phyloP scores from a whole-genome alignment of 805 yeast genomes.

The Ogataea zsoltii region DNA sequence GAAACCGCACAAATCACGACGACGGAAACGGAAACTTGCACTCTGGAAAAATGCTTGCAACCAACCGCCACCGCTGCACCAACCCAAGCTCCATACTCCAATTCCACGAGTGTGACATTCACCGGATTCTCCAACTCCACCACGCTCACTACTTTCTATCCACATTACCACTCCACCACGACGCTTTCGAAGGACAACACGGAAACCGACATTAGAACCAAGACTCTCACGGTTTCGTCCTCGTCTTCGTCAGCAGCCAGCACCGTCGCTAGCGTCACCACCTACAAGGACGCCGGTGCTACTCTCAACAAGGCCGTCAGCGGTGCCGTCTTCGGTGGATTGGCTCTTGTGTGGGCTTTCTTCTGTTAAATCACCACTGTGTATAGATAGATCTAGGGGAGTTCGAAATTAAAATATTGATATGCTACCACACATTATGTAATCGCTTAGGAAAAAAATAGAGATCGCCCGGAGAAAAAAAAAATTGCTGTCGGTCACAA shows the following conservation, averaged over 20 bases:
- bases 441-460: no score
- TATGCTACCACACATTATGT: no score
- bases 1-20: neutral
- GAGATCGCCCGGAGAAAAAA: no score
- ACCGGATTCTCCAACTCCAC: conserved; percentile 6
- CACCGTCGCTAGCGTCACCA: conserved; percentile 19
- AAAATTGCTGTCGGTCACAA: no score
- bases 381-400: neutral
- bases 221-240: conserved; percentile 1
- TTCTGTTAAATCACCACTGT: conserved; percentile 3
- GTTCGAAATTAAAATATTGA: neutral
- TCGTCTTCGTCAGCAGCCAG: conserved; percentile 3
- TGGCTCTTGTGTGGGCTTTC: conserved; percentile 13
- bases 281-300: conserved; percentile 30
- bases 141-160: conserved; percentile 4
- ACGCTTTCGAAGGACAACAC: conserved; percentile 5
- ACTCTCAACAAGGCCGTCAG: conserved; percentile 4
- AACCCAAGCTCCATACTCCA: conserved; percentile 1
- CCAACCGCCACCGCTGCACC: neutral
- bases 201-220: conserved; percentile 3
- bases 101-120: neutral
- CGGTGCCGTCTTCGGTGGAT: conserved; percentile 11
- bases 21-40: neutral
- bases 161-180: conserved; percentile 3
- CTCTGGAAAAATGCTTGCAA: neutral